Base-by-base conservation (phyloP, 768 basidiomycete genomes). In the Amyloporia xantha region DNA sequence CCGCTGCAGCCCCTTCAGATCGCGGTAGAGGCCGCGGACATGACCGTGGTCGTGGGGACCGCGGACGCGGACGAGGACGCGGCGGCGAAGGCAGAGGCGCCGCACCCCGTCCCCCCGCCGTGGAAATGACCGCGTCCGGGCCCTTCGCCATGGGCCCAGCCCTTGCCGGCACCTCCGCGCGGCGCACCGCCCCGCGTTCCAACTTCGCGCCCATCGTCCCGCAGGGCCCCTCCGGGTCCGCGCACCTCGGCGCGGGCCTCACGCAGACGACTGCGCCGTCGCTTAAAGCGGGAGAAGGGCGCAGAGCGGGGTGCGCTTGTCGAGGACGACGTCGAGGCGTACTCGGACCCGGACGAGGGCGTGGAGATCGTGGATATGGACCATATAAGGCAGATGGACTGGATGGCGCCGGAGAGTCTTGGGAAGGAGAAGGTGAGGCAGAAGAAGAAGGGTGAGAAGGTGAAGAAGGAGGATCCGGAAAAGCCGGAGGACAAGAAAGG, bases 61-160 rank as follows among this genome's bases (percentile, higher is more conserved):
- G 51, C 4, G 58, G 59, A 2, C 57, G 66, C 11, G 67, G 68
- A 1, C 56, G 68, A 4, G 66, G 68, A 6, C 78, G 81, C 5
- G 62, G 76, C 46, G 78, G 79, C n/a, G 65, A 75, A 10, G 81
- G 78, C 41, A 66, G 76, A 27, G 77, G 75, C 37, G 76, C 69
- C 3, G 56, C 66, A 0, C 59, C 66, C 54, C 78, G 71, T 13
- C 76, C 75, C 68, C 82, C 2, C 41, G 66, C 76, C 1, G 70
- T 70, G 5, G 82, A 86, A 67, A 88, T 91, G 88, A 84, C 78
- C 15, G 89, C 89, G 1, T 89, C 86, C 59, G 89, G 89, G 3
- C 89, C 89, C 12, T 91, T 91, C 57, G 86, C 89, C 17, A 82
- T 91, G 81, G 89, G 89, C 19, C 89, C 89, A 27, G 74, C 85